Evolutionary conservation across 1,284 basidiomycete species (phyloP).

Genomic region (Coniophora puteana): DNA sequence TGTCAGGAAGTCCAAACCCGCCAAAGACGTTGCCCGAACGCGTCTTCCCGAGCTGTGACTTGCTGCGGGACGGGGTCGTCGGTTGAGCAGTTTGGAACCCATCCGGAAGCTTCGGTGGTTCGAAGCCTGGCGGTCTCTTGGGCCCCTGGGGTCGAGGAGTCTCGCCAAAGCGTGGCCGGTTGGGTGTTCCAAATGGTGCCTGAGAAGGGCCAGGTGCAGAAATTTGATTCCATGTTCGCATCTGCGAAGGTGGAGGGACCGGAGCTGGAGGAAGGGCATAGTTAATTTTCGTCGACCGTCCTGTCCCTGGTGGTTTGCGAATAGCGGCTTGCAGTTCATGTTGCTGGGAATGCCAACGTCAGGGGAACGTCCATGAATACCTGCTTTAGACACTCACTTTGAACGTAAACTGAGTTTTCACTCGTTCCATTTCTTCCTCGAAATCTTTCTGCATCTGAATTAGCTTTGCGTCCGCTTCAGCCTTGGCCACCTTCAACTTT

Average conservation of each 20-base stretch:
- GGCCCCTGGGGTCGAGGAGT: slow-evolving; percentile 19
- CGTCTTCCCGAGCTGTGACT: slow-evolving; percentile 7
- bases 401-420: slow-evolving; percentile 67
- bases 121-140: slow-evolving; percentile 10
- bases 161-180: slow-evolving; percentile 29
- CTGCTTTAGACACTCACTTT: slow-evolving; percentile 43
- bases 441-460: slow-evolving; percentile 51
- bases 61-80: background rate
- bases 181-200: slow-evolving; percentile 33
- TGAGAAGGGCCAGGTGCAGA: slow-evolving; percentile 23
- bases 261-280: slow-evolving; percentile 37
- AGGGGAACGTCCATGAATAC: slow-evolving; percentile 5
- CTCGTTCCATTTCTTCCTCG: slow-evolving; percentile 64
- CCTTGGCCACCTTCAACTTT: slow-evolving; percentile 56
- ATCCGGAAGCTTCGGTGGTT: slow-evolving; percentile 16
- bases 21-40: background rate
- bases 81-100: slow-evolving; percentile 15
- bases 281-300: slow-evolving; percentile 34
- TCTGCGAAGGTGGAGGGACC: slow-evolving; percentile 35
- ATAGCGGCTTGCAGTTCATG: slow-evolving; percentile 62
- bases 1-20: slow-evolving; percentile 4
- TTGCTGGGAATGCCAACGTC: slow-evolving; percentile 40
- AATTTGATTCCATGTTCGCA: slow-evolving; percentile 32
- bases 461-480: slow-evolving; percentile 54
- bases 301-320: slow-evolving; percentile 45